Conservation (phyloP, 345 rosid species). For the Schrenkiella parvula region DNA sequence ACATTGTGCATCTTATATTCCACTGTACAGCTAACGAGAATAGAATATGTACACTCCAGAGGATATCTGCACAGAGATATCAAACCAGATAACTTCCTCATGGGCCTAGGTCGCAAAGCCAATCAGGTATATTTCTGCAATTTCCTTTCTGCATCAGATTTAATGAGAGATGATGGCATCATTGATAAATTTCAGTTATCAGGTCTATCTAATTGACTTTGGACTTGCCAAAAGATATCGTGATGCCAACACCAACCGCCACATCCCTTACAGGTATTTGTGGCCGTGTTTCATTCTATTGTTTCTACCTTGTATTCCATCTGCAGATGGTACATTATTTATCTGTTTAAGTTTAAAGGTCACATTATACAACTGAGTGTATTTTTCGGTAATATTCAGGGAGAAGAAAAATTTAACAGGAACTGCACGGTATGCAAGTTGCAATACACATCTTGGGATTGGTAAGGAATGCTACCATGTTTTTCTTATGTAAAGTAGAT, state of each 20-base stretch:
- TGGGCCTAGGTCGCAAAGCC: constrained; percentile 82
- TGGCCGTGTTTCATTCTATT: background rate
- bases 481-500: background rate
- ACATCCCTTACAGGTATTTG: constrained; percentile 74
- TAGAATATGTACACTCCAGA: constrained; percentile 75
- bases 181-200: constrained; percentile 9
- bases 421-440: constrained; percentile 95
- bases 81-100: constrained; percentile 88
- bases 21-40: constrained; percentile 58
- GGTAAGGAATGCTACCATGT: constrained; percentile 44
- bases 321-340: background rate
- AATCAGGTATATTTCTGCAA: constrained; percentile 50
- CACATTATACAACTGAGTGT: background rate
- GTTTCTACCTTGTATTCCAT: background rate
- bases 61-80: constrained; percentile 88
- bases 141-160: background rate
- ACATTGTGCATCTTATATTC: background rate
- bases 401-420: constrained; percentile 96
- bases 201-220: constrained; percentile 87
- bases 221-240: constrained; percentile 90
- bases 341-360: background rate
- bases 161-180: background rate
- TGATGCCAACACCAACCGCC: constrained; percentile 72
- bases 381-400: constrained; percentile 40
- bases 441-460: constrained; percentile 97